Evolutionary conservation across 129 eudicot species (phyloP).

Genomic region (Escallonia rubra): DNA sequence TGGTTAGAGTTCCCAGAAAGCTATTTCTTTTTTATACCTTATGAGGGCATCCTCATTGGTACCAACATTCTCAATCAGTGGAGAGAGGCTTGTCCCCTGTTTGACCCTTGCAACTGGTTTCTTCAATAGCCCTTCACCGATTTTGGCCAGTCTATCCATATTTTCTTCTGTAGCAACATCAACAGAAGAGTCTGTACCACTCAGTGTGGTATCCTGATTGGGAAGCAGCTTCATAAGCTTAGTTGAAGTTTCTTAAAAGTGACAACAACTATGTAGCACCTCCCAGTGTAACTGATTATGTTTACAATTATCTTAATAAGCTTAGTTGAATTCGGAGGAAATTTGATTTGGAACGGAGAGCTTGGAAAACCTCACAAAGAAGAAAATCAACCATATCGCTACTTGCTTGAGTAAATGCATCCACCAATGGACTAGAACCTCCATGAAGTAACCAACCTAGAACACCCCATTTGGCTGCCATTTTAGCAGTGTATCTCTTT

Average conservation of each 20-base stretch:
- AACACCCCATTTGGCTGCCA: constrained; percentile 55
- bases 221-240: not conserved
- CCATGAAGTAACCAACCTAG: constrained; percentile 38
- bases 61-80: constrained; percentile 26
- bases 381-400: constrained; percentile 51
- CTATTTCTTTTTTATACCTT: constrained; percentile 23
- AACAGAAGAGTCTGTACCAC: constrained; percentile 38
- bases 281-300: too few species aligned
- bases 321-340: constrained; percentile 53
- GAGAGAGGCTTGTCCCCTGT: constrained; percentile 30
- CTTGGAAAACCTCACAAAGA: constrained; percentile 34
- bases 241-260: not conserved
- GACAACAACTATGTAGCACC: too few species aligned
- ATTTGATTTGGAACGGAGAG: constrained; percentile 35
- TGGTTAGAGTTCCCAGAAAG: too few species aligned
- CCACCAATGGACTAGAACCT: constrained; percentile 41
- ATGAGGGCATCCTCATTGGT: constrained; percentile 49
- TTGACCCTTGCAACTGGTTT: constrained; percentile 53
- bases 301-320: not conserved
- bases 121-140: constrained; percentile 41
- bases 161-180: constrained; percentile 52
- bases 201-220: constrained; percentile 48
- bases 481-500: constrained; percentile 29
- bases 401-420: constrained; percentile 43
- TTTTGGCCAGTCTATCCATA: constrained; percentile 36